These are phyloP conservation scores for Candida incommunis DNA, from an alignment of 805 yeast genomes.

Conservation along the genomic window DNA sequence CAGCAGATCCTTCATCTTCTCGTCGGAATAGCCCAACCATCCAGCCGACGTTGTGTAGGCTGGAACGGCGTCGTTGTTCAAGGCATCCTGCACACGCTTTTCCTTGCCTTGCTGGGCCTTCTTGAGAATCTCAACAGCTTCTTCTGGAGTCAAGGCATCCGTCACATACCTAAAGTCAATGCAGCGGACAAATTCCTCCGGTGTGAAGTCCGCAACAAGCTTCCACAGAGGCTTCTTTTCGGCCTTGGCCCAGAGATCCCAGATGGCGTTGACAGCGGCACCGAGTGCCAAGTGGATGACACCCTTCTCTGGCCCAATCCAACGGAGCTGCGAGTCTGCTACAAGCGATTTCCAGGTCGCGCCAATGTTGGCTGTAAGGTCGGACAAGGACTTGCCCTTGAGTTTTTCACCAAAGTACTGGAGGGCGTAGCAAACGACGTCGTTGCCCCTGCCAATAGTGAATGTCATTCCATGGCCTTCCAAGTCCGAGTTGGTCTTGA, in stretches of 20 bases:
- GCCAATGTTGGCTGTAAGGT: conserved; percentile 25
- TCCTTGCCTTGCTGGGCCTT: conserved; percentile 21
- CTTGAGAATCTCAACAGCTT: conserved; percentile 23
- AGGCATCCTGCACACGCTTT: conserved; percentile 21
- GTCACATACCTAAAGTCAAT: conserved; percentile 29
- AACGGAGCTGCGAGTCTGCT: conserved; percentile 27
- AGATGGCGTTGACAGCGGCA: conserved; percentile 27
- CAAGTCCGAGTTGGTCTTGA: conserved; percentile 19
- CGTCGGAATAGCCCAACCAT: conserved; percentile 30
- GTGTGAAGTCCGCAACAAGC: conserved; percentile 28
- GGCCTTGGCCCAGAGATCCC: conserved; percentile 31
- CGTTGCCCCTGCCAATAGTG: conserved; percentile 28
- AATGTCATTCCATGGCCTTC: conserved; percentile 31
- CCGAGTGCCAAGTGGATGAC: conserved; percentile 29
- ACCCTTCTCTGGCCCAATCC: conserved; percentile 34
- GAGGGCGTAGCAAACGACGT: conserved; percentile 23
- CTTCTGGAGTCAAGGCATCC: conserved; percentile 31
- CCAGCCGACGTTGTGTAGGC: conserved; percentile 34
- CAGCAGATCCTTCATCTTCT: conserved; percentile 24
- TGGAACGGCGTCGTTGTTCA: conserved; percentile 25
- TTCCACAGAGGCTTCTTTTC: conserved; percentile 28
- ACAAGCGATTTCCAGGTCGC: conserved; percentile 28
- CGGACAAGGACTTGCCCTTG: conserved; percentile 20
- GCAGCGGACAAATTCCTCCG: conserved; percentile 27
- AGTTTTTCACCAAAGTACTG: conserved; percentile 25